Evolutionary conservation across 306 rosid species (phyloP).

Genomic region (Myrica gale): DNA sequence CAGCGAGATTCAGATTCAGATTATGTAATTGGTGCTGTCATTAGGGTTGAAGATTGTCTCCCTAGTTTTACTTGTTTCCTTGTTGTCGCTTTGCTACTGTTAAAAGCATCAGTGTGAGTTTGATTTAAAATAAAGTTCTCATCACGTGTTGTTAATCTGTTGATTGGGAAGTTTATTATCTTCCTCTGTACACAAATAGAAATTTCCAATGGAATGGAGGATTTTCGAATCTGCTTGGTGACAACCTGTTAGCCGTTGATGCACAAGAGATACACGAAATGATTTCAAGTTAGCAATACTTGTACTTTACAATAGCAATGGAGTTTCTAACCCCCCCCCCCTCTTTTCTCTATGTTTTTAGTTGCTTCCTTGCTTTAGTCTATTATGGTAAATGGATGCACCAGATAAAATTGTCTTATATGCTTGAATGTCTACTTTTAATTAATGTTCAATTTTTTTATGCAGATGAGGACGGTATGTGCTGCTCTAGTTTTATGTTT

Average conservation of each 20-base stretch:
- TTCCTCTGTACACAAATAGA: neutral
- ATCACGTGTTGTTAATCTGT: neutral
- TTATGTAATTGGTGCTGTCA: neutral
- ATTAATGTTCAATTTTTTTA: constrained; percentile 41
- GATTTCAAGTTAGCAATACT: neutral
- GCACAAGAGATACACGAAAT: neutral
- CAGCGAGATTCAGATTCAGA: constrained; percentile 45
- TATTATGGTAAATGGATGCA: constrained; percentile 26
- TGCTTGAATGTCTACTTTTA: constrained; percentile 25
- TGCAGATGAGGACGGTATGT: constrained; percentile 99
- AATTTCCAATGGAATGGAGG: neutral
- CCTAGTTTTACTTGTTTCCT: neutral
- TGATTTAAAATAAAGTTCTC: neutral
- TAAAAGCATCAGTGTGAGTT: neutral
- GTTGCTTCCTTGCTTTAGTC: constrained; percentile 11
- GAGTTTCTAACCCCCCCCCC: neutral
- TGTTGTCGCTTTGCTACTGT: too few relatives aligned
- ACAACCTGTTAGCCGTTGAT: neutral
- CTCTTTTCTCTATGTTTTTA: neutral
- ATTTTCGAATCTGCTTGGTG: neutral
- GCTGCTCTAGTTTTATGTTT: constrained; percentile 96
- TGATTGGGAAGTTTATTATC: neutral
- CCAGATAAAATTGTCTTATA: constrained; percentile 9
- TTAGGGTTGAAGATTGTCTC: neutral
- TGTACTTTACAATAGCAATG: neutral